These are phyloP conservation scores for Solanum appendiculatum DNA, from an alignment of 257 asterid species.

Conservation along the genomic window DNA sequence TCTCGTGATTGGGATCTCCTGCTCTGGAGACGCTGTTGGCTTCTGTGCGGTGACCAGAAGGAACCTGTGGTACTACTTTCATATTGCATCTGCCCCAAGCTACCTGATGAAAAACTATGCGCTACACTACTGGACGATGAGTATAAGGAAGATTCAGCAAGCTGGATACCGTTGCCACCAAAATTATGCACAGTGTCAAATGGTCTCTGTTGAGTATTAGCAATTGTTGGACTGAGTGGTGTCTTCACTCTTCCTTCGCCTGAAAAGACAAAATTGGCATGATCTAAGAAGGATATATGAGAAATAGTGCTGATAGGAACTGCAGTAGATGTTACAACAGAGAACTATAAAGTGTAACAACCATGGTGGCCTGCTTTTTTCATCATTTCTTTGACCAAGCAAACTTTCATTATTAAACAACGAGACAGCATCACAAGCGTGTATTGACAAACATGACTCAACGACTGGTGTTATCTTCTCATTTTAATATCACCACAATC, in stretches of 20 bases:
- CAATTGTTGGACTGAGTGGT: slow-evolving; percentile 86
- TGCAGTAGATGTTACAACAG: not conserved
- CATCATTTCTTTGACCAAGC: not conserved
- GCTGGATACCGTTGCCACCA: slow-evolving; percentile 40
- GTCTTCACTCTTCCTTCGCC: slow-evolving; percentile 78
- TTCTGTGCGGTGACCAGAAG: slow-evolving; percentile 34
- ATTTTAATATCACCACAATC: not conserved
- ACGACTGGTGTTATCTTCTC: not conserved
- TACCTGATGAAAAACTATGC: slow-evolving; percentile 76
- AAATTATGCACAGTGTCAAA: slow-evolving; percentile 39
- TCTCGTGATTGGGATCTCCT: slow-evolving; percentile 84
- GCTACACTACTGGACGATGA: slow-evolving; percentile 70
- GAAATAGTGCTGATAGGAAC: not conserved
- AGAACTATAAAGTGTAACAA: not conserved
- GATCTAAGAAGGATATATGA: not conserved
- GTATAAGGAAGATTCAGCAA: slow-evolving; percentile 44
- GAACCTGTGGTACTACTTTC: slow-evolving; percentile 28
- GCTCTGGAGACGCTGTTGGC: slow-evolving; percentile 33
- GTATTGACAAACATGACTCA: not conserved
- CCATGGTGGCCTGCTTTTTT: not conserved
- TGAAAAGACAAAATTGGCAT: slow-evolving; percentile 14
- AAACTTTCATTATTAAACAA: not conserved
- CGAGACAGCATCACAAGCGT: not conserved
- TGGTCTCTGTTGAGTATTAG: slow-evolving; percentile 44
- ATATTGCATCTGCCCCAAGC: slow-evolving; percentile 39